Conservation (phyloP, 2,329 filamentous ascomycete genomes). For the Hansfordia pulvinata region DNA sequence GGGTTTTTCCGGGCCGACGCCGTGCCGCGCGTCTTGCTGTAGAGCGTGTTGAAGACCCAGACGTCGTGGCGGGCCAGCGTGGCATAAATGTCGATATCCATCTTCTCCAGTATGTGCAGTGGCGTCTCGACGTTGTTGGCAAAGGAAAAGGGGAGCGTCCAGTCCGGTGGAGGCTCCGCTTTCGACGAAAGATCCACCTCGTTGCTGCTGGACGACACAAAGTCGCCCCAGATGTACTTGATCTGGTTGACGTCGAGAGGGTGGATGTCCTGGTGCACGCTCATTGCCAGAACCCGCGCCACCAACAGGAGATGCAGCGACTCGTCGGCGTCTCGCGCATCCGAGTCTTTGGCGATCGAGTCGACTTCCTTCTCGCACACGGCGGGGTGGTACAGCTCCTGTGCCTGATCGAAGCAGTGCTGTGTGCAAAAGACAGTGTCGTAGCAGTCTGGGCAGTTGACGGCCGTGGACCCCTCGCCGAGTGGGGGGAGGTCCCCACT, state of each 20-base stretch:
- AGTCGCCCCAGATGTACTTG: constrained; percentile 59
- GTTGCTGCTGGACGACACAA: constrained; percentile 37
- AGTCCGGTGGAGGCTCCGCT: constrained; percentile 42
- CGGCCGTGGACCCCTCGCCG: constrained; percentile 27
- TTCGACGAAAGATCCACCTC: constrained; percentile 39
- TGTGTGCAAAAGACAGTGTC: constrained; percentile 55
- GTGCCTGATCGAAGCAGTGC: constrained; percentile 42
- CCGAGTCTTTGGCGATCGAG: constrained; percentile 49
- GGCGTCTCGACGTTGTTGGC: constrained; percentile 61
- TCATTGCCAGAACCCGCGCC: constrained; percentile 48
- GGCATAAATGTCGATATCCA: constrained; percentile 67
- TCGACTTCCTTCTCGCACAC: constrained; percentile 56
- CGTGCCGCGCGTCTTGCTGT: constrained; percentile 84
- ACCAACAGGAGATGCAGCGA: constrained; percentile 51
- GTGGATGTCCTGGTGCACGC: constrained; percentile 43
- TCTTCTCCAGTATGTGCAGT: constrained; percentile 68
- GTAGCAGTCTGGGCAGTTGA: constrained; percentile 46
- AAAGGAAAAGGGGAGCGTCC: constrained; percentile 68
- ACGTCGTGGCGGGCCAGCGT: constrained; percentile 47
- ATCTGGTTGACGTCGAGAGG: constrained; percentile 51
- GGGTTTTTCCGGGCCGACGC: constrained; percentile 73
- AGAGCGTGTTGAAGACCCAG: constrained; percentile 84
- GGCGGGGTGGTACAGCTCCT: constrained; percentile 47
- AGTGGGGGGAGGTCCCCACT: constrained; percentile 57
- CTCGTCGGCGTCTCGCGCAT: constrained; percentile 43